Evolutionary conservation across 148 eudicot genomes (phyloP).

Genomic region (Heliosperma pusillum): DNA sequence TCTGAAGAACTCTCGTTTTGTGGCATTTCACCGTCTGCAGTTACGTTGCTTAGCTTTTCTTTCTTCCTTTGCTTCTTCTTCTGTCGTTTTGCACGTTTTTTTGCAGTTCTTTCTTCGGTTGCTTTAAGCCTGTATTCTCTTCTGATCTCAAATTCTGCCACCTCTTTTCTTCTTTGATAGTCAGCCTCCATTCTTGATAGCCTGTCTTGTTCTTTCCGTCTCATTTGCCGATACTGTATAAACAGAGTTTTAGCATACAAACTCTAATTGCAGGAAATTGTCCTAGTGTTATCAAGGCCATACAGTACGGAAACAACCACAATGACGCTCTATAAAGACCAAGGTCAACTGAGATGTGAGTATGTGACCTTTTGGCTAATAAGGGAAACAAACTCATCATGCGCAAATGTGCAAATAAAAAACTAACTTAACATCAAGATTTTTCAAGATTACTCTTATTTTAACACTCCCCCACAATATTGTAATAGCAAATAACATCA

Average conservation of each 20-base stretch:
- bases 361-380: neutral
- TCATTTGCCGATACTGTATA: constrained; percentile 95
- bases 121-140: constrained; percentile 79
- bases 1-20: constrained; percentile 48
- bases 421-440: no score
- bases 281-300: neutral
- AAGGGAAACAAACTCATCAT: neutral
- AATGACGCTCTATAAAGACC: neutral
- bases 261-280: neutral
- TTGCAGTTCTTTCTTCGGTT: constrained; percentile 84
- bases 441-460: no score
- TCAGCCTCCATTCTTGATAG: constrained; percentile 87
- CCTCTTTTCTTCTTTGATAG: constrained; percentile 70
- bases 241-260: constrained; percentile 12
- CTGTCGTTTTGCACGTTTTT: constrained; percentile 88
- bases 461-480: no score
- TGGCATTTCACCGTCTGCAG: constrained; percentile 35
- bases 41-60: constrained; percentile 48
- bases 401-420: no score
- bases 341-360: neutral
- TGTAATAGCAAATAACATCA: no score
- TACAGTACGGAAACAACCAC: neutral
- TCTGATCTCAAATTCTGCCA: constrained; percentile 67
- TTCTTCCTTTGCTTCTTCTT: constrained; percentile 76
- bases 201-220: constrained; percentile 92